Evolutionary conservation across 2,329 filamentous ascomycete species (phyloP), one percentile per base, ranked within the genome.

Genomic region (Fusarium sacchari): DNA sequence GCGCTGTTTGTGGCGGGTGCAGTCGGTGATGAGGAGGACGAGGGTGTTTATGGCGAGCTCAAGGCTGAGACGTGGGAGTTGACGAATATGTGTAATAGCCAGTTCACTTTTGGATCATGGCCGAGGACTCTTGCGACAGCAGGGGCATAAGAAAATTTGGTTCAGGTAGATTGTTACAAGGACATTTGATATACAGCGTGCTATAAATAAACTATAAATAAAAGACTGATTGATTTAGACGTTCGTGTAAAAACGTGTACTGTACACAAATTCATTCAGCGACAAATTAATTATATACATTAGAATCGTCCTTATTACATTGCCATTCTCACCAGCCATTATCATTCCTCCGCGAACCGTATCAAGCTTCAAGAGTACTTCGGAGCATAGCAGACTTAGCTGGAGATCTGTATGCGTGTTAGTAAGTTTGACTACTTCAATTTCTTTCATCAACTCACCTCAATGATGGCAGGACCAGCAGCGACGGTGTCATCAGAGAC

Each of bases 31-130:
- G 75, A 80, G 59, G 84, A 86, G 30, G 87, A 89, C 78, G 79
- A 83, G 61, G 82, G 81, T 1, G 76, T 80, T 18, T 71, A 80
- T 40, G 86, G 83, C 0, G 79, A 81, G 65, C 76, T 90, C 70
- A 84, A 82, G n/a, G 89, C 89, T 0, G 89, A 92, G 83, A 87
- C 85, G n/a, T 92, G 90, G 90, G 90, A 92, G 79, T 80, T 92
- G 80, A 89, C 87, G 10, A 91, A 91, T 74, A 91, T 91, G 89
- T 88, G 87, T 61, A 90, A 91, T 76, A 87, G 85, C 37, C 89
- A 91, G 79, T 90, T 88, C 72, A 90, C 86, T 0, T 79, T 90
- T 68, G 88, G 88, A 1, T 58, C 43, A 2, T 78, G 74, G 74
- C 62, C 57, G 0, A 69, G 65, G 11, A 65, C 69, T 4, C 43